Evolutionary conservation across 441 rosid species (phyloP), one percentile per base, ranked within the genome.

Genomic region (Arabidopsis hybrid): DNA sequence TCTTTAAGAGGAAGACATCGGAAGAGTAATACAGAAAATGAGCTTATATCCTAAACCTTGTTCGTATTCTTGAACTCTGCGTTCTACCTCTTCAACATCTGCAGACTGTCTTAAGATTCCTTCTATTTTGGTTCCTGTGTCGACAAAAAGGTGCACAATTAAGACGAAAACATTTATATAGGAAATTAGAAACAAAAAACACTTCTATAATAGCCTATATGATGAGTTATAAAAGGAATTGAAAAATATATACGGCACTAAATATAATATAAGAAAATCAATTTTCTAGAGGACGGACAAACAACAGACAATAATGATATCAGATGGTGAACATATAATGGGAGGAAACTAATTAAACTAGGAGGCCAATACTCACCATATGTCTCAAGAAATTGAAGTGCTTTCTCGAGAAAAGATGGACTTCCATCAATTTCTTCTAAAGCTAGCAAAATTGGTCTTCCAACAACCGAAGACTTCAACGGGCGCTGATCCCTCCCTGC

Each of bases 401-500:
- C 97, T 85, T 95, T 95, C 93, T 95, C 98, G 55, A 95, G 95
- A 66, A 95, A 95, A 11, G 99, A 91, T 76, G 99, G 99, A 67
- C 87, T 85, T 73, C 99, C 99, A 78, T 95, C 99, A 85, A 95
- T 91, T 79, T 95, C 98, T 79, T 92, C 99, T 67, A 95, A 89
- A 67, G 98, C 97, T 84, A 95, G 98, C 79, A 95, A 87, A 83
- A 95, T 92, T 16, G 99, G 99, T 74, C 99, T 91, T 72, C 98
- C 99, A 83, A 95, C 93, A 39, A 95, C 97, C 82, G 88, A 78
- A 57, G 99, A 92, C 74, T 92, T 95, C 39, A 85, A 87, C 1
- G 93, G 89, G 53, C 84, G 91, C 78, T 92, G 89, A 66, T 95
- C 97, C 83, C 92, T 82, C 98, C 96, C 99, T 92, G 76, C 47